phyloP scores from a whole-genome alignment of 2,329 filamentous ascomycete species.

The Zymoseptoria tritici region DNA sequence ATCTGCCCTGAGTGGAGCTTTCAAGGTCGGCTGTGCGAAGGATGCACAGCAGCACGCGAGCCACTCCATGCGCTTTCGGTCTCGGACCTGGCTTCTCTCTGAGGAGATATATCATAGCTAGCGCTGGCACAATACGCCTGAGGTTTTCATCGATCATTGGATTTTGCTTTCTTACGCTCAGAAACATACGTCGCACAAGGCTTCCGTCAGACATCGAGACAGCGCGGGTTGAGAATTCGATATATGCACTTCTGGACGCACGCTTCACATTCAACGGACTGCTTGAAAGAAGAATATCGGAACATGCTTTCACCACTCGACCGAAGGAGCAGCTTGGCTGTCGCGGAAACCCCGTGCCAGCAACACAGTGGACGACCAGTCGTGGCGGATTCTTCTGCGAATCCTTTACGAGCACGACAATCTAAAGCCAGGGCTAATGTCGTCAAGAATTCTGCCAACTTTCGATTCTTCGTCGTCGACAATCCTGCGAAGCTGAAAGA shows the following conservation, averaged over 20 bases:
- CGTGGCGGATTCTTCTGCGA: background rate
- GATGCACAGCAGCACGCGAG: background rate
- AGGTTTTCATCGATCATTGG: background rate
- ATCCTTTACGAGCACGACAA: background rate
- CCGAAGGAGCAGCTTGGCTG: background rate
- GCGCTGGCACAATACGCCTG: background rate
- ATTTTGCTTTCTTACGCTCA: background rate
- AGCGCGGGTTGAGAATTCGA: too few species aligned
- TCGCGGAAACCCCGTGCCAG: background rate
- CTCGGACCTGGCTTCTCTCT: background rate
- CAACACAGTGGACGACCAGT: background rate
- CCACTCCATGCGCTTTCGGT: background rate
- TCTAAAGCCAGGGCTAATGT: background rate
- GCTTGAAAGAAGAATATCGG: background rate
- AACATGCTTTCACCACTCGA: background rate
- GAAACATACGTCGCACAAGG: background rate
- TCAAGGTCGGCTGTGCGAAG: background rate
- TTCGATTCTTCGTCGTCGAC: slow-evolving; percentile 23
- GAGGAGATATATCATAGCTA: background rate
- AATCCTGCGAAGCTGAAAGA: slow-evolving; percentile 24
- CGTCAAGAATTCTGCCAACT: background rate
- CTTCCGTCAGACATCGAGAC: too few species aligned
- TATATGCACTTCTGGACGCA: too few species aligned
- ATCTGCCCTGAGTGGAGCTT: background rate
- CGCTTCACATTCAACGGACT: too few species aligned